A percentile compares a stretch with the other conserved stretches of the same genome.
Evolutionary conservation across 2,329 filamentous ascomycete genomes (phyloP).

Genomic region (Apiospora kogelbergensis): DNA sequence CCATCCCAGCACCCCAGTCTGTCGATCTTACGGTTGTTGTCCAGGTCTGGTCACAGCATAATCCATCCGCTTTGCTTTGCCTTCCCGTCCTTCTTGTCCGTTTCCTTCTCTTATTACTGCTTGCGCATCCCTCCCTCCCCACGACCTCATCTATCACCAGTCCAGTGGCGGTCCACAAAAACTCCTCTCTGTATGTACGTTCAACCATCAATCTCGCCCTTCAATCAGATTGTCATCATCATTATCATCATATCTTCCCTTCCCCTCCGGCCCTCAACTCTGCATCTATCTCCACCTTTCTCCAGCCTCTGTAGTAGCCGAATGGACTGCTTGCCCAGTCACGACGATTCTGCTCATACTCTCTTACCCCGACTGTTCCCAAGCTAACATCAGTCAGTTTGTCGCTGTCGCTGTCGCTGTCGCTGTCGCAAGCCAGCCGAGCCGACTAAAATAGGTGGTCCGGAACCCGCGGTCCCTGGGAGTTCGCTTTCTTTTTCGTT

Average conservation of each 20-base stretch:
- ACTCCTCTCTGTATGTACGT: constrained; percentile 6
- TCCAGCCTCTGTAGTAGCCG: not conserved
- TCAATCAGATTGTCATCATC: constrained; percentile 4
- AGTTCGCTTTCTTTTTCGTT: not conserved
- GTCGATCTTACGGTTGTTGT: constrained; percentile 5
- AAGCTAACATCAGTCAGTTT: not conserved
- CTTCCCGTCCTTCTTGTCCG: not conserved
- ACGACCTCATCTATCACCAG: not conserved
- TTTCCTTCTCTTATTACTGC: not conserved
- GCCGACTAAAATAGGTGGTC: not conserved
- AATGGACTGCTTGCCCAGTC: not conserved
- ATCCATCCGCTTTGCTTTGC: not conserved
- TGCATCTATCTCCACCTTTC: constrained; percentile 9
- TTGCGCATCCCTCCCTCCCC: constrained; percentile 3
- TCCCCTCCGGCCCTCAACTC: constrained; percentile 2
- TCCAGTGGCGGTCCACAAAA: constrained; percentile 6
- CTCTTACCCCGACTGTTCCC: not conserved
- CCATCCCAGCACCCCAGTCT: not conserved
- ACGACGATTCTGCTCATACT: not conserved
- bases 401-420: not conserved
- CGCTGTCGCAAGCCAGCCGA: not conserved
- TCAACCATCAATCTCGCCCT: not conserved
- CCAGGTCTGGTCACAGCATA: constrained; percentile 2
- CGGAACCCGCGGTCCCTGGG: not conserved
- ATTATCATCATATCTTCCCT: constrained; percentile 2